Percentiles rank a stretch among this genome's conserved stretches.
These are phyloP conservation scores for Fimicolochytrium jonesii DNA, from an alignment of 192 early-diverging fungal genomes.

Conservation along the genomic window DNA sequence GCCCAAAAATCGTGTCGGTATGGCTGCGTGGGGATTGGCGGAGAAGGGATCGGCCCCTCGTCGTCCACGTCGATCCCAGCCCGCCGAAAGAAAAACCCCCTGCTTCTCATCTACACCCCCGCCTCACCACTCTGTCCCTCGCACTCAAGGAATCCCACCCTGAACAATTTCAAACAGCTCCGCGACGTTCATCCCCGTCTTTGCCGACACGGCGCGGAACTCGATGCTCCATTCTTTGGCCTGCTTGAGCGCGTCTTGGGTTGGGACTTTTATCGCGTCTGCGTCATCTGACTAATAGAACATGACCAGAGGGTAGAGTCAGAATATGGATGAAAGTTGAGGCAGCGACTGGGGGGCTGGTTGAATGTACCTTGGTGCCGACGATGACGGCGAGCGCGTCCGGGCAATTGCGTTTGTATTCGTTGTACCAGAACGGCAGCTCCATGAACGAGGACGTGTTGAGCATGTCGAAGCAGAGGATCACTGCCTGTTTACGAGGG, in stretches of 20 bases:
- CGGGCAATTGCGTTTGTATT: conserved; percentile 46
- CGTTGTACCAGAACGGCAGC: conserved; percentile 55
- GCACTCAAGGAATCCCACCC: too few species aligned
- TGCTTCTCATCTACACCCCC: neutral
- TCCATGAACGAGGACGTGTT: conserved; percentile 45
- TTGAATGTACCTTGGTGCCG: conserved; percentile 38
- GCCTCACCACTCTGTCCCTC: too few species aligned
- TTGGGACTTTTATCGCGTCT: conserved; percentile 43
- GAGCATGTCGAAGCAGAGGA: conserved; percentile 55
- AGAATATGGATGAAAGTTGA: neutral
- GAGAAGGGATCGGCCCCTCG: too few species aligned
- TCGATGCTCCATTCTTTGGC: conserved; percentile 52
- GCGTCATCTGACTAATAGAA: conserved; percentile 43
- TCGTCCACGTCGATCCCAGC: neutral
- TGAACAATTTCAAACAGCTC: conserved; percentile 50
- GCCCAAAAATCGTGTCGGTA: too few species aligned
- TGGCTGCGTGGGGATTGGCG: too few species aligned
- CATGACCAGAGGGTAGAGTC: neutral
- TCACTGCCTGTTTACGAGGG: conserved; percentile 25
- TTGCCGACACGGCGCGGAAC: conserved; percentile 46
- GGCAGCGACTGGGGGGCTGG: neutral
- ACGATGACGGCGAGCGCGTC: conserved; percentile 43
- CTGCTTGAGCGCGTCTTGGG: conserved; percentile 48
- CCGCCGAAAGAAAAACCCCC: neutral
- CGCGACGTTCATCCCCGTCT: conserved; percentile 47